Conservation (phyloP, 1,284 basidiomycete genomes). For the Laetiporus sulphureus region DNA sequence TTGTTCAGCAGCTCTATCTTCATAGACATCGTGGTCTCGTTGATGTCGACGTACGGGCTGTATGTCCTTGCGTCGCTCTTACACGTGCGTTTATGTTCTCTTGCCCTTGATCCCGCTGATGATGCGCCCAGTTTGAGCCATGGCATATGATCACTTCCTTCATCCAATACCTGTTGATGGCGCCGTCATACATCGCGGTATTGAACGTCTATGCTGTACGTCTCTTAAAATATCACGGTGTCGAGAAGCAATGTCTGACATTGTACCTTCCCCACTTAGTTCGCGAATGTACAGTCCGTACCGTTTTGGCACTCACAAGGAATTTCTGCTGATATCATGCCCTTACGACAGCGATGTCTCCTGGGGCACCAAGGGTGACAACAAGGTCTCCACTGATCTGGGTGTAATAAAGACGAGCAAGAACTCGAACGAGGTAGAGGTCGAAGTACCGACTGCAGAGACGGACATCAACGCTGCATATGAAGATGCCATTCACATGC, state of each 20-base stretch:
- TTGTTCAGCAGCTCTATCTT: constrained; percentile 78
- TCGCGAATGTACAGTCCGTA: constrained; percentile 76
- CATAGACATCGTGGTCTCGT: constrained; percentile 78
- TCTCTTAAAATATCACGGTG: too few relatives aligned
- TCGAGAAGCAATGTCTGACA: too few relatives aligned
- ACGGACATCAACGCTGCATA: constrained; percentile 86
- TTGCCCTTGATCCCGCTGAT: not conserved
- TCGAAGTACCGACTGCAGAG: constrained; percentile 73
- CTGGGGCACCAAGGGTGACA: constrained; percentile 91
- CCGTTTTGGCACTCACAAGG: too few relatives aligned
- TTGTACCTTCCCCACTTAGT: constrained; percentile 34
- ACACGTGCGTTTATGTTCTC: constrained; percentile 53
- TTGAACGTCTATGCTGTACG: constrained; percentile 83
- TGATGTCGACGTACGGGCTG: constrained; percentile 82
- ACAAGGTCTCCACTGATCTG: constrained; percentile 78
- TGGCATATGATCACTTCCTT: constrained; percentile 96
- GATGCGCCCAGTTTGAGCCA: constrained; percentile 64
- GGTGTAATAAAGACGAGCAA: constrained; percentile 65
- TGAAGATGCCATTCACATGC: constrained; percentile 75
- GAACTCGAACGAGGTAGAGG: constrained; percentile 72
- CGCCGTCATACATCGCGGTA: constrained; percentile 89
- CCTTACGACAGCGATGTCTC: constrained; percentile 53
- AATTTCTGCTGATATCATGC: constrained; percentile 1
- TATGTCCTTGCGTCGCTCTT: constrained; percentile 78
- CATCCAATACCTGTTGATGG: constrained; percentile 86